Conservation (phyloP, 148 eudicot genomes). For the Silene latifolia region DNA sequence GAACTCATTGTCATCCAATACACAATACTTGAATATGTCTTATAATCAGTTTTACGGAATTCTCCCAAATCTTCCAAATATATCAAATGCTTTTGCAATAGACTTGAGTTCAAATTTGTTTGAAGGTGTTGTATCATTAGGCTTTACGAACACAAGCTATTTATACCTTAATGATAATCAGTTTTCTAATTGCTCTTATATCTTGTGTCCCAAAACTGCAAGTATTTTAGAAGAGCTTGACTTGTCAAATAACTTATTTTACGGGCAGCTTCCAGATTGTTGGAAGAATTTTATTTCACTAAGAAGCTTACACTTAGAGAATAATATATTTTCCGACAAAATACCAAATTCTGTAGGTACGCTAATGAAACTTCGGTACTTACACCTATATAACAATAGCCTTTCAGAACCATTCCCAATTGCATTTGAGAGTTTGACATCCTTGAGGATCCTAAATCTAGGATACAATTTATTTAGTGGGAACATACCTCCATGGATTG, state of each 20-base stretch:
- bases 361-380: not conserved
- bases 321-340: not conserved
- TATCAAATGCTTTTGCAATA: not conserved
- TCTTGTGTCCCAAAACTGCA: too few species aligned
- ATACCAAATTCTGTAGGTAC: conserved; percentile 7
- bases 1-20: too few species aligned
- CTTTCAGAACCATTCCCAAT: conserved; percentile 6
- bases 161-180: not conserved
- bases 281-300: conserved; percentile 16
- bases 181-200: too few species aligned
- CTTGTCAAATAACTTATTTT: too few species aligned
- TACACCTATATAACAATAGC: conserved; percentile 15
- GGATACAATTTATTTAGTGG: conserved; percentile 5
- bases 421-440: conserved; percentile 3
- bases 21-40: conserved; percentile 6
- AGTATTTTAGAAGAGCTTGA: too few species aligned
- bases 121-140: conserved; percentile 19
- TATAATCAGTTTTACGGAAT: conserved; percentile 13
- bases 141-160: not conserved
- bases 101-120: conserved; percentile 16
- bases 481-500: conserved; percentile 8
- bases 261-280: conserved; percentile 16
- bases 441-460: conserved; percentile 13
- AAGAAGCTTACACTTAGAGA: not conserved
- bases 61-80: not conserved